Conservation (phyloP, 176 grass and related monocot genomes). For the Phoenix dactylifera region DNA sequence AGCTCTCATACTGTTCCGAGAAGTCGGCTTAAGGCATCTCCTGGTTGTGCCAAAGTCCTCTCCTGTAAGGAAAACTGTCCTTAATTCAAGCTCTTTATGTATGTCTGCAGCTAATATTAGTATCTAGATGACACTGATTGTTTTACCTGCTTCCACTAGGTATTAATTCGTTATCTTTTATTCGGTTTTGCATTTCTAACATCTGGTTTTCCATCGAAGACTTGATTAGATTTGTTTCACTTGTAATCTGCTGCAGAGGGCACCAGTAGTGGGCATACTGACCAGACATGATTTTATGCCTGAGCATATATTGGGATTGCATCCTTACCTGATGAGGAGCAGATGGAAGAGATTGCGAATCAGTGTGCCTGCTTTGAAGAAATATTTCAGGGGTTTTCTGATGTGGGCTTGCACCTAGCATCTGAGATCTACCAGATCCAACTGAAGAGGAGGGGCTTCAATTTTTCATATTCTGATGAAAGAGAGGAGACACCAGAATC, state of each 20-base stretch:
- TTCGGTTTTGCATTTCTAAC: not conserved
- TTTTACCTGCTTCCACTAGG: not conserved
- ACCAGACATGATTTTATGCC: conserved; percentile 96
- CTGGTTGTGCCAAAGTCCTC: conserved; percentile 75
- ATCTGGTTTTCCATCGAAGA: not conserved
- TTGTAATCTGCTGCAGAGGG: conserved; percentile 36
- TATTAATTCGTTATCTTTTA: not conserved
- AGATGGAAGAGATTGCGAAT: conserved; percentile 73
- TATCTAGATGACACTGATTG: not conserved
- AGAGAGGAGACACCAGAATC: too few species aligned
- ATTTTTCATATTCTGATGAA: too few species aligned
- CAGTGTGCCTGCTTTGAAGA: conserved; percentile 31
- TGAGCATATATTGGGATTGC: conserved; percentile 75
- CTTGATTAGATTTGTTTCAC: conserved; percentile 1
- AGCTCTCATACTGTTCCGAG: conserved; percentile 81
- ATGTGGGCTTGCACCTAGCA: conserved; percentile 24
- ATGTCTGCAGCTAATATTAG: not conserved
- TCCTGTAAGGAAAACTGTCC: conserved; percentile 34
- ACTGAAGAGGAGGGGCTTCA: too few species aligned
- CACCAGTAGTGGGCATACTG: conserved; percentile 75
- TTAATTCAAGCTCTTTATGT: not conserved
- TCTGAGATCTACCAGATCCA: too few species aligned
- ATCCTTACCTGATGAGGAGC: conserved; percentile 38
- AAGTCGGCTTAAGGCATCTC: conserved; percentile 85
- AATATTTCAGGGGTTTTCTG: conserved; percentile 46